Percentiles rank a stretch among this genome's conserved stretches.
Conservation (phyloP, 352 stramenopile species). For the Ophiocytium majus region DNA sequence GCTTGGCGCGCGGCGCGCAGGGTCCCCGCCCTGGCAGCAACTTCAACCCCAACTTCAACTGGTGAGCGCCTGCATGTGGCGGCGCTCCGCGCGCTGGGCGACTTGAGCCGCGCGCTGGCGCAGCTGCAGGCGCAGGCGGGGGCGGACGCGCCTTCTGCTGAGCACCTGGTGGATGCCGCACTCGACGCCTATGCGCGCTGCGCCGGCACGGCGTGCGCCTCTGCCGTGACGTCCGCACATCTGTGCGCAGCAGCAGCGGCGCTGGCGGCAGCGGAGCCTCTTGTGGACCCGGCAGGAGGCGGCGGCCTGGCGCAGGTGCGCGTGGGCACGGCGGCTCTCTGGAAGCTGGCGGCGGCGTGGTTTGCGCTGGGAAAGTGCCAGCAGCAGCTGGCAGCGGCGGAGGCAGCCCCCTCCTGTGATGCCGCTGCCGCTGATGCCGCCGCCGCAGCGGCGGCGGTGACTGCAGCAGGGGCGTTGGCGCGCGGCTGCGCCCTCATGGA, state of each 20-base stretch:
- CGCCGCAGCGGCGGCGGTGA: background rate
- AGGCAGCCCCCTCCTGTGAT: background rate
- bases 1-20: background rate
- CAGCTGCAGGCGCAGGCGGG: background rate
- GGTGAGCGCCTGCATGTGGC: background rate
- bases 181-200: background rate
- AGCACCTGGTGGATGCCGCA: background rate
- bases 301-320: background rate
- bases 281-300: background rate
- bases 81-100: background rate
- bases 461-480: background rate
- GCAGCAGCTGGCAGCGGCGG: conserved; percentile 1
- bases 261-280: background rate
- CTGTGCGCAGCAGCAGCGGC: too few relatives aligned
- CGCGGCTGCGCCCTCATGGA: background rate
- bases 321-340: background rate
- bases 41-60: background rate
- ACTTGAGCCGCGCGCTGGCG: background rate
- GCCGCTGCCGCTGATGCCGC: background rate
- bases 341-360: conserved; percentile 25
- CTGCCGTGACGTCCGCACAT: too few relatives aligned
- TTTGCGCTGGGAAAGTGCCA: conserved; percentile 39
- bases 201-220: background rate
- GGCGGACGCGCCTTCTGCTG: background rate
- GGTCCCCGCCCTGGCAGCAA: background rate